phyloP scores from a whole-genome alignment of 208 protist genomes.

The Leishmania braziliensis region DNA sequence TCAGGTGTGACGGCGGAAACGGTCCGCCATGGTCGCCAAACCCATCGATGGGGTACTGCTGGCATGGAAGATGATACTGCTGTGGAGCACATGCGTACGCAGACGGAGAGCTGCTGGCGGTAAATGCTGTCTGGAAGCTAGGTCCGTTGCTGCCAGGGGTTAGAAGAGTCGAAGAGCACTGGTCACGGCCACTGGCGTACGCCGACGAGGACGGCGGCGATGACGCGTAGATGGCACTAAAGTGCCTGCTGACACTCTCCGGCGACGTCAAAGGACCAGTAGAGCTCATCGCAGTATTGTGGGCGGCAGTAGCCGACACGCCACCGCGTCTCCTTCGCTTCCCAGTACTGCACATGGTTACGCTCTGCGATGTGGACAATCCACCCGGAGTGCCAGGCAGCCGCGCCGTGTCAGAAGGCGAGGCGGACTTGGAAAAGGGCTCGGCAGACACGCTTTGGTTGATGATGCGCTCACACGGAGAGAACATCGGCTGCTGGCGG shows the following conservation, averaged over 20 bases:
- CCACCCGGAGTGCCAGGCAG: conserved; percentile 28
- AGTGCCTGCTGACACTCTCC: background rate
- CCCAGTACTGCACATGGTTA: background rate
- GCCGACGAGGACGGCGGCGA: background rate
- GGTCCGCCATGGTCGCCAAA: background rate
- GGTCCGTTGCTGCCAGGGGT: background rate
- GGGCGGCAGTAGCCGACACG: background rate
- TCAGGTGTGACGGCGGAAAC: background rate
- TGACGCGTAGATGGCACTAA: conserved; percentile 2
- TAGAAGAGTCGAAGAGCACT: background rate
- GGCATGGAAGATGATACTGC: conserved; percentile 13
- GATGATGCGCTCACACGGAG: background rate
- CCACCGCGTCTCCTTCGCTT: background rate
- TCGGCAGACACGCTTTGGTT: background rate
- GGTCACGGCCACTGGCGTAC: background rate
- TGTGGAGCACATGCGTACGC: conserved; percentile 11
- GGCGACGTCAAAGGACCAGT: background rate
- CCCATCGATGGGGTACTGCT: conserved; percentile 2
- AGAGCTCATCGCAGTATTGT: background rate
- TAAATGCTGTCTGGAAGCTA: background rate
- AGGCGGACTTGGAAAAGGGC: background rate
- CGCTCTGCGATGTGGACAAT: conserved; percentile 21
- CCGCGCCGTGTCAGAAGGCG: conserved; percentile 11
- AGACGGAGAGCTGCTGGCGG: background rate
- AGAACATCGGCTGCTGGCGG: background rate